Percentiles rank a stretch among this genome's conserved stretches.
These are phyloP conservation scores for Lentinus polychrous DNA, from an alignment of 1,284 basidiomycete genomes.

Conservation along the genomic window DNA sequence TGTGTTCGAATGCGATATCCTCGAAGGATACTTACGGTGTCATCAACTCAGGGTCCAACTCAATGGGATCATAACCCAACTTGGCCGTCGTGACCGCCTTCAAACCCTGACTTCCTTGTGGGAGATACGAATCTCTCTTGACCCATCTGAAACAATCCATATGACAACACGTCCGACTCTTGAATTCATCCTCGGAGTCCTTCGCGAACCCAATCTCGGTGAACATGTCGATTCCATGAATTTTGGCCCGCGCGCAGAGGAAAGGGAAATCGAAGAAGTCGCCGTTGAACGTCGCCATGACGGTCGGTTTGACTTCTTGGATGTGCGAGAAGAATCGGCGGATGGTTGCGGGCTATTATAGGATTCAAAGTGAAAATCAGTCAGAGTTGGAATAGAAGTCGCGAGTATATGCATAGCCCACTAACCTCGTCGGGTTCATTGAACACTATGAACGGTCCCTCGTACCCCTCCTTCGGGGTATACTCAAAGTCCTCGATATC, in stretches of 20 bases:
- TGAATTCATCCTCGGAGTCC: constrained; percentile 94
- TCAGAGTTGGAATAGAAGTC: too few species aligned
- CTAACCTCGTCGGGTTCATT: constrained; percentile 90
- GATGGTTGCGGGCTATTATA: constrained; percentile 76
- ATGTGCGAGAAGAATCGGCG: constrained; percentile 92
- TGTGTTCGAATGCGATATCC: background rate
- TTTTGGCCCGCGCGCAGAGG: constrained; percentile 81
- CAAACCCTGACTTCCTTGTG: constrained; percentile 96
- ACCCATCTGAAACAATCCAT: constrained; percentile 99
- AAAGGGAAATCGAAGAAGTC: constrained; percentile 99
- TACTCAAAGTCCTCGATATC: constrained; percentile 99
- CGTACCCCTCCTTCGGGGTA: constrained; percentile 96
- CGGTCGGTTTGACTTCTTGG: constrained; percentile 88
- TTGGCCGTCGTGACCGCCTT: constrained; percentile 98
- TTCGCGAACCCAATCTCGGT: constrained; percentile 90
- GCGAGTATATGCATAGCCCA: too few species aligned
- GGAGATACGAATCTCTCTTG: constrained; percentile 98
- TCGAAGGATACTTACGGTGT: constrained; percentile 68
- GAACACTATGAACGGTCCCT: constrained; percentile 95
- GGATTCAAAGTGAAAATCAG: too few species aligned
- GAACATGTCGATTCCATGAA: constrained; percentile 95
- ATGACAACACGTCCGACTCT: constrained; percentile 89
- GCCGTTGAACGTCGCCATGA: constrained; percentile 98
- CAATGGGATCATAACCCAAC: constrained; percentile 95
- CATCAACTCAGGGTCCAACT: constrained; percentile 98